Percentiles rank a stretch among this genome's conserved stretches.
Evolutionary conservation across 2,329 filamentous ascomycete genomes (phyloP).

Genomic region (Trichophaea hybrida): DNA sequence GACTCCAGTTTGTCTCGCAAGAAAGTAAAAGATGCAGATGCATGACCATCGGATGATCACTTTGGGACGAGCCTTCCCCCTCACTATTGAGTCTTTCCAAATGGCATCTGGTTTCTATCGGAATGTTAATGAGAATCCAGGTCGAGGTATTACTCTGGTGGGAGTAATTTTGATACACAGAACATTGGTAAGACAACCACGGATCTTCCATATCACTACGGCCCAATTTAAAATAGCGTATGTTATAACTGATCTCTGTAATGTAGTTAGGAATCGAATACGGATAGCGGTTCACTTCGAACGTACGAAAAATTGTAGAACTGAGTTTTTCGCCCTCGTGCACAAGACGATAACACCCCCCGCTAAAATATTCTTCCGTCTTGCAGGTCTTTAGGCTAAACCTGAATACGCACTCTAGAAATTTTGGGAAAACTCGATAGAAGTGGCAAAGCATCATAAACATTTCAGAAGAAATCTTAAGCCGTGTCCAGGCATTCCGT

Average conservation of each 20-base stretch:
- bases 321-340: not conserved
- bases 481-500: constrained; percentile 2
- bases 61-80: not conserved
- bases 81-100: not conserved
- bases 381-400: not conserved
- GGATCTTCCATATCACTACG: not conserved
- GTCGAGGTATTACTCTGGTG: not conserved
- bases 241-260: constrained; percentile 5
- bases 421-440: constrained; percentile 2
- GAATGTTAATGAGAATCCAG: constrained; percentile 1
- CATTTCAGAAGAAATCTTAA: constrained; percentile 1
- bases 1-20: too few species aligned
- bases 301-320: not conserved
- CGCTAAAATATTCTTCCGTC: too few species aligned
- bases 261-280: not conserved
- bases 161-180: constrained; percentile 5
- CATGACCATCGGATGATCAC: too few species aligned
- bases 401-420: not conserved
- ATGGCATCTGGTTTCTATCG: not conserved
- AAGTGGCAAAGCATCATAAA: constrained; percentile 4
- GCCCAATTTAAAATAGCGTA: not conserved
- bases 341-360: not conserved
- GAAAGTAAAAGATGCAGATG: too few species aligned
- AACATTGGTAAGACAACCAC: constrained; percentile 4
- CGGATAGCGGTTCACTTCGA: not conserved